Evolutionary conservation across 2,329 filamentous ascomycete species (phyloP), one percentile per base, ranked within the genome.

Genomic region (Ploettnerulaceae sp.): DNA sequence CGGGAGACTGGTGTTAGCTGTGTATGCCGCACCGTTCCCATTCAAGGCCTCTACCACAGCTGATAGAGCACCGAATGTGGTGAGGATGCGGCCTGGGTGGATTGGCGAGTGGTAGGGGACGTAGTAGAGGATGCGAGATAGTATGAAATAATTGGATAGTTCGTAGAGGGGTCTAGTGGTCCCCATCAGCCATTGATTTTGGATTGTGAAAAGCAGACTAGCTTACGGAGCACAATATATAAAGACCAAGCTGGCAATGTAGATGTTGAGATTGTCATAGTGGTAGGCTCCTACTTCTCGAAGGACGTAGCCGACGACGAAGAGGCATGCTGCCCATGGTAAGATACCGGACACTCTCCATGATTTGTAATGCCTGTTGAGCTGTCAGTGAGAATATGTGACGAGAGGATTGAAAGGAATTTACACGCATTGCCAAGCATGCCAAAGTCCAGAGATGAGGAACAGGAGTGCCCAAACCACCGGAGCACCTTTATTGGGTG

Each of bases 91-190:
- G 17, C 67, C 65, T 0, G 73, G 71, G 29, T 71, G 65, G 24
- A 76, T 61, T 0, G 77, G 78, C 0, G 78, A 70, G 47, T 76
- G 69, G 57, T 81, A 77, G 0, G 79, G 79, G 2, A 79, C 69
- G 61, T 83, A 84, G 61, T 76, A 76, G 15, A 84, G 68, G 9
- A 80, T 68, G 3, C 78, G 72, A 2, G 74, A 74, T 18, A 84
- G 72, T 45, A 81, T 71, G 55, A 79, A 73, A 62, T 82, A 83
- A 57, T 82, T 81, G 45, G 76, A 71, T 3, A 79, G 69, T 42
- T 79, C 77, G 31, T 82, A 74, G 3, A 84, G 66, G 0, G 81
- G 81, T 2, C 76, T 77, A 47, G 33, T 26, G 11, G 36, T 11
- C n/a, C 64, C 65, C 11, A 18, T 17, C 2, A 2, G 5, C 32